Base-by-base conservation (phyloP, 306 rosid species). In the Vigna mungo region DNA sequence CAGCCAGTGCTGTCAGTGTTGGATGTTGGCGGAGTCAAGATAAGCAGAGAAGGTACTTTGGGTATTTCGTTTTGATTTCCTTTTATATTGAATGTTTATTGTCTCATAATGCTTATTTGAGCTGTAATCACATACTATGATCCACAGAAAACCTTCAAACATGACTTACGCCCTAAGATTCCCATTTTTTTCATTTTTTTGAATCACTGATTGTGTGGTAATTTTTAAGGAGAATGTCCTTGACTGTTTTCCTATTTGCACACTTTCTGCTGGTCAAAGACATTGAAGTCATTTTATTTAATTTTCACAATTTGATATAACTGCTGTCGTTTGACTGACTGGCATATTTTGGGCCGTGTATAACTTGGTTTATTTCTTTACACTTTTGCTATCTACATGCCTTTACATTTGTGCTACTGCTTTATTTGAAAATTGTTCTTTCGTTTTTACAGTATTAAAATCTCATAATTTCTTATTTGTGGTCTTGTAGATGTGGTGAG, bases 21-120 rank as follows among this genome's bases (percentile, higher is more conserved):
- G 68, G 91, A 89, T 18, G 52, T 92, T n/a, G 96, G 97, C 4
- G 98, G 98, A 39, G 82, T 90, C 89, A 88, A 88, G 80, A 75
- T 94, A 78, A 64, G 75, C 17, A 90, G 77, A 79, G 91, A 92
- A 78, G 96, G 98, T 94, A 85, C 20, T 51, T 39, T 65, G 56
- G 27, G 8, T 44, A 41, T 58, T 74, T 11, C 18, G 25, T 21
- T 4, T 65, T 71, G 23, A 55, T 68, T 27, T 43, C 30, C 12
- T n/a, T 41, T 54, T 51, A 17, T 16, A 47, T 49, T 76, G 44
- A 37, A 15, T 25, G 25, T 39, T 68, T 53, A 49, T 27, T 62
- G 20, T 63, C 7, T 39, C 18, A 51, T 63, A n/a, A 52, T 77
- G 49, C 37, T 73, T 21, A 25, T 25, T 68, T 77, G 48, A 81